These are phyloP conservation scores for Thielaviopsis populi DNA, from an alignment of 2,329 filamentous ascomycete species.

Conservation along the genomic window DNA sequence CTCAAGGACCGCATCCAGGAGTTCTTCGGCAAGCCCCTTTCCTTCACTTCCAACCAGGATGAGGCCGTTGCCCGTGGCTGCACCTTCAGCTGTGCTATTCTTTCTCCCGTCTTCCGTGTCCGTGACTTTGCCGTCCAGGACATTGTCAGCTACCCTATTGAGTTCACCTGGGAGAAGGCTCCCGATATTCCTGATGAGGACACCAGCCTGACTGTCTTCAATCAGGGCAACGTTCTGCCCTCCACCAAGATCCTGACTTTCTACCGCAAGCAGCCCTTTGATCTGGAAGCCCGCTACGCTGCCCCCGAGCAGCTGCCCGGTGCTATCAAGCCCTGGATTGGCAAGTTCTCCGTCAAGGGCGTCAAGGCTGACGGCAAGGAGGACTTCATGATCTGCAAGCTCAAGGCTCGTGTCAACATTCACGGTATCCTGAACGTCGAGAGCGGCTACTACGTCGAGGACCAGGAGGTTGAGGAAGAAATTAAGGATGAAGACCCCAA, in stretches of 20 bases:
- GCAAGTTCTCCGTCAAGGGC: constrained; percentile 92
- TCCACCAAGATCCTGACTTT: constrained; percentile 99
- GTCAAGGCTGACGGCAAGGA: constrained; percentile 87
- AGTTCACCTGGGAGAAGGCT: constrained; percentile 98
- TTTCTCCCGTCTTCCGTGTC: constrained; percentile 95
- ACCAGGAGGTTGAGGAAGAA: constrained; percentile 91
- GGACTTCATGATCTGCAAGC: constrained; percentile 99
- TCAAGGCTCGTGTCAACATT: constrained; percentile 92
- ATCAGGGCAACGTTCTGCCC: constrained; percentile 89
- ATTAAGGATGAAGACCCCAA: constrained; percentile 51
- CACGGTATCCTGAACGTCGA: constrained; percentile 95
- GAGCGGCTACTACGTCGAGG: constrained; percentile 94
- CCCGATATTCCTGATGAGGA: constrained; percentile 97
- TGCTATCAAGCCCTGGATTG: constrained; percentile 88
- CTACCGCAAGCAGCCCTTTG: constrained; percentile 95
- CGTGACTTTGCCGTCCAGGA: constrained; percentile 97
- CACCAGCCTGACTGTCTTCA: constrained; percentile 92
- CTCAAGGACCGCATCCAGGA: constrained; percentile 79
- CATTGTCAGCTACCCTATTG: constrained; percentile 94
- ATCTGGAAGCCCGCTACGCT: constrained; percentile 86
- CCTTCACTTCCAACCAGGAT: constrained; percentile 95
- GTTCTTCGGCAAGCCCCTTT: constrained; percentile 86
- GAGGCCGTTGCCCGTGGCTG: constrained; percentile 92
- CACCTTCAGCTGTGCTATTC: constrained; percentile 93
- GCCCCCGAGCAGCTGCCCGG: constrained; percentile 76